Evolutionary conservation across 768 basidiomycete species (phyloP).

Genomic region (Hygrophorus russula): DNA sequence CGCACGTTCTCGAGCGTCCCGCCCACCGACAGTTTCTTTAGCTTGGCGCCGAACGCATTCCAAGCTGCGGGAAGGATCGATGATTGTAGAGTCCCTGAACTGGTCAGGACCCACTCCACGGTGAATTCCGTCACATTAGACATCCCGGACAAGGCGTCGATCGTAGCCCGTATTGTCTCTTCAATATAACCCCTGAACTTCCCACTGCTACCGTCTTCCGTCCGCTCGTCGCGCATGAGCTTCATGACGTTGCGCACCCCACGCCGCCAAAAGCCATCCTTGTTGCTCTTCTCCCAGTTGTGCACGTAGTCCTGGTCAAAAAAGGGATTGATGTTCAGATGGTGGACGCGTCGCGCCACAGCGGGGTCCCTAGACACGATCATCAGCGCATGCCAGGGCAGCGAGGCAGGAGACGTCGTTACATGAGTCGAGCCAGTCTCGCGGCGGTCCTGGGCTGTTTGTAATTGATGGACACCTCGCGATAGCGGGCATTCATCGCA

Average conservation of each 20-base stretch:
- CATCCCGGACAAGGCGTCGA: constrained; percentile 20
- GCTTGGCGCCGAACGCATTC: constrained; percentile 25
- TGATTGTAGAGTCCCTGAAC: constrained; percentile 17
- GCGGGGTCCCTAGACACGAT: constrained; percentile 11
- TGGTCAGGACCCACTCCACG: constrained; percentile 30
- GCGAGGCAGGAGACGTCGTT: neutral
- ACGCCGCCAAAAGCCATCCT: neutral
- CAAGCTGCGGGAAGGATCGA: constrained; percentile 26
- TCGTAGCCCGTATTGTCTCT: constrained; percentile 17
- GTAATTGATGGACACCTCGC: neutral
- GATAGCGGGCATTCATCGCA: neutral
- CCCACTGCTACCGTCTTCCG: neutral
- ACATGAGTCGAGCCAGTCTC: neutral
- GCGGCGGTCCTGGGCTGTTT: neutral
- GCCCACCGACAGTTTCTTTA: constrained; percentile 23
- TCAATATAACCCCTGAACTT: constrained; percentile 8
- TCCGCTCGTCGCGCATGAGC: neutral
- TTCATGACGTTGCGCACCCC: neutral
- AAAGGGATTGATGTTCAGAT: constrained; percentile 8
- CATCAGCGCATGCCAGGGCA: no score
- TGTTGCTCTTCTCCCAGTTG: neutral
- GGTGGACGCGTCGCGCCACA: constrained; percentile 16
- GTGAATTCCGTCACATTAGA: constrained; percentile 21
- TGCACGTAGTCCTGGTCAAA: constrained; percentile 7
- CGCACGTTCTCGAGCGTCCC: constrained; percentile 26